Evolutionary conservation across 208 protist genomes (phyloP).

Genomic region (Naegleria gruberi): DNA sequence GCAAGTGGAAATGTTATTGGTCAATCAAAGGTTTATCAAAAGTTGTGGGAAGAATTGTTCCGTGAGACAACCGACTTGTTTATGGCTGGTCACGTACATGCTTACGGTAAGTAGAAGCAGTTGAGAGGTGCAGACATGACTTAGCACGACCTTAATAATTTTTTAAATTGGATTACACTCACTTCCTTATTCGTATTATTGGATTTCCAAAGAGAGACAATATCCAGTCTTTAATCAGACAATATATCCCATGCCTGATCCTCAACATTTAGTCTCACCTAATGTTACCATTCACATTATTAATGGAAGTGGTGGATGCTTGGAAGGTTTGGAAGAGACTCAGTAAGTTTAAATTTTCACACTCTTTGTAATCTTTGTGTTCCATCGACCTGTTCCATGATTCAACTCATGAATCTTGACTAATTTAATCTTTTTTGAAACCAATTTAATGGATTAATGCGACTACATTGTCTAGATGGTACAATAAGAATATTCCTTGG

Average conservation of each 20-base stretch:
- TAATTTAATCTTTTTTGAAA: no score
- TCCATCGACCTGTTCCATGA: no score
- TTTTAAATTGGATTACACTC: no score
- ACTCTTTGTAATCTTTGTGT: no score
- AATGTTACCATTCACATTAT: neutral
- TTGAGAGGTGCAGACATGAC: no score
- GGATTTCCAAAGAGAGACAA: neutral
- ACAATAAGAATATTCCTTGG: neutral
- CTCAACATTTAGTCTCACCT: neutral
- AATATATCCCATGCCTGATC: neutral
- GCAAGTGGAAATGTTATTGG: neutral
- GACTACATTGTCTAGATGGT: neutral
- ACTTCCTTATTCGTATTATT: no score
- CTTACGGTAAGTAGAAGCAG: neutral
- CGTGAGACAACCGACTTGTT: slow-evolving; percentile 29
- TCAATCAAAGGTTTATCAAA: slow-evolving; percentile 13
- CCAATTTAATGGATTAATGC: neutral
- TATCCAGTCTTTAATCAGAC: neutral
- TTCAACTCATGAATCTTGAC: no score
- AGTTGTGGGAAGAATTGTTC: slow-evolving; percentile 27
- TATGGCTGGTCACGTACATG: slow-evolving; percentile 33
- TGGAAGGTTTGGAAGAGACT: neutral
- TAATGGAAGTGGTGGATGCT: neutral
- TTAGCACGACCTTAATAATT: no score
- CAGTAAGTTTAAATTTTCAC: no score